Evolutionary conservation across 805 yeast species (phyloP).

Genomic region (Candida morakotiae): DNA sequence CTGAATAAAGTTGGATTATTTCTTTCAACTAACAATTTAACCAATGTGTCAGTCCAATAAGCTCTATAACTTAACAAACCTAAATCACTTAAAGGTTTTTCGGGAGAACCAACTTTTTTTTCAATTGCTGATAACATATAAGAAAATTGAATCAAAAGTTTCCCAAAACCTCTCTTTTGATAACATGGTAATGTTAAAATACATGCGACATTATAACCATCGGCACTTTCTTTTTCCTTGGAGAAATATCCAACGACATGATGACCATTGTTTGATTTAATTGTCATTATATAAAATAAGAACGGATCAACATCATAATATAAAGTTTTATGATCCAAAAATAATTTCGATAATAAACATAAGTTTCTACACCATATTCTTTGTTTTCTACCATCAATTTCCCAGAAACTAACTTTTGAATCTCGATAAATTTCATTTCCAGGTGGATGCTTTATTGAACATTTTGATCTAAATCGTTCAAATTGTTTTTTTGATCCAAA

Average conservation of each 20-base stretch:
- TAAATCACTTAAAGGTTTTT: conserved; percentile 92
- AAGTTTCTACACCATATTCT: conserved; percentile 96
- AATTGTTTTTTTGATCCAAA: conserved; percentile 89
- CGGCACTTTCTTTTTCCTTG: conserved; percentile 94
- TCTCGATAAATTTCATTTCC: conserved; percentile 97
- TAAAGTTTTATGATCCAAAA: conserved; percentile 91
- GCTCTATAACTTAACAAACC: conserved; percentile 93
- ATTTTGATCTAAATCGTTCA: conserved; percentile 84
- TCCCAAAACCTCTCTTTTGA: conserved; percentile 93
- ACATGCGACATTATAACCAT: conserved; percentile 94
- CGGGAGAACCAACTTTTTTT: conserved; percentile 92
- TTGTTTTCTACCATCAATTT: conserved; percentile 94
- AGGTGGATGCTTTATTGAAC: conserved; percentile 92
- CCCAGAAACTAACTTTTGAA: conserved; percentile 89
- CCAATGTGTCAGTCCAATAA: conserved; percentile 90
- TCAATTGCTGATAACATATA: conserved; percentile 87
- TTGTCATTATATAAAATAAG: conserved; percentile 92
- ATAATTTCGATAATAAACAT: conserved; percentile 84
- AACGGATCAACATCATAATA: conserved; percentile 99
- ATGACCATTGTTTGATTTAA: conserved; percentile 84
- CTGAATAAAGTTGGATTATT: conserved; percentile 34
- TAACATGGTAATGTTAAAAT: conserved; percentile 93
- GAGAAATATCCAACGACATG: conserved; percentile 96
- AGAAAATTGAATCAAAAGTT: conserved; percentile 86
- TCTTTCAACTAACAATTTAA: conserved; percentile 64